Evolutionary conservation across 2,329 filamentous ascomycete genomes (phyloP), one percentile per base, ranked within the genome.

Genomic region (Fusarium phyllophilum): DNA sequence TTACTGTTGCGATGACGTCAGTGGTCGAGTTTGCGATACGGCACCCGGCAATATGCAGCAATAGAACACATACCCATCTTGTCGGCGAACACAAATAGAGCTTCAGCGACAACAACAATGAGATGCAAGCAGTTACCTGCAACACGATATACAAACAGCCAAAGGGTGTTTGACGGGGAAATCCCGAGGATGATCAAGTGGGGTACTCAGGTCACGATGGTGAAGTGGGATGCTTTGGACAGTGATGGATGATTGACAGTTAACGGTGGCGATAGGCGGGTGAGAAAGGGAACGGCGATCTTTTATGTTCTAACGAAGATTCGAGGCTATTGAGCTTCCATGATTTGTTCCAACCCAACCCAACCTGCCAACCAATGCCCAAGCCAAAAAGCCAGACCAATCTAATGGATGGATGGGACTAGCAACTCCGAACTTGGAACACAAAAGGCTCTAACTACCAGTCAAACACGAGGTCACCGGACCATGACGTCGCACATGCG

Each of bases 401-500:
- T n/a, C 38, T 26, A 33, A 63, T 56, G 42, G 36, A 24, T 66
- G 63, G 54, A 66, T 59, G 60, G 54, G 46, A 26, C 51, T 61
- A 57, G 44, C 61, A 49, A 44, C 52, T 39, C 36, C 14, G 39
- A 46, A 44, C 65, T 68, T 51, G 65, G 62, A 67, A 67, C 38
- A 46, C 36, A 42, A 68, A 61, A 57, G 22, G 26, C 58, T 52
- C 31, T n/a, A 20, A 41, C 17, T 62, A 39, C 54, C 48, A 62
- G 42, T 72, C n/a, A 68, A 48, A 60, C 49, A 26, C 45, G 42
- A 61, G 70, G 67, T 74, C 74, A 66, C 51, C 55, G 31, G 65
- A 46, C 63, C 71, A 77, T 77, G 75, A 77, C 75, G 75, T 77
- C 73, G 71, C 70, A 72, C 70, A 76, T 75, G 75, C 71, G 63